Evolutionary conservation across 2,329 filamentous ascomycete genomes (phyloP).

Genomic region (Cladosporium sp.): DNA sequence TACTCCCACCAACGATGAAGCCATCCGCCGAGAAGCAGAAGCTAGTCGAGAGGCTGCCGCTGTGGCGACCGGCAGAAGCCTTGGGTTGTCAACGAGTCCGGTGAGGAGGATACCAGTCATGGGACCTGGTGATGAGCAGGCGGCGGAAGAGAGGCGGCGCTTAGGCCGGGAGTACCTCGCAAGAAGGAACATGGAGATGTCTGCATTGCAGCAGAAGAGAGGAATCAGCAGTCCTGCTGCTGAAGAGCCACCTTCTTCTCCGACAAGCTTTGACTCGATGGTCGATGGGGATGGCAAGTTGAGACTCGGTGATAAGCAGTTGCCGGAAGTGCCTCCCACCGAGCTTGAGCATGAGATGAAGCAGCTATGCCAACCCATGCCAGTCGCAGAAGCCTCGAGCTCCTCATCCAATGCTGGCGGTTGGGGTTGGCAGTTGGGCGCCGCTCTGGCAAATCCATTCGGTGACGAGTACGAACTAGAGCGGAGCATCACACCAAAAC

Average conservation of each 20-base stretch:
- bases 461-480: conserved; percentile 43
- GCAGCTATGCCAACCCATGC: conserved; percentile 23
- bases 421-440: conserved; percentile 40
- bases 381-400: conserved; percentile 23
- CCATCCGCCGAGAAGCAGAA: conserved; percentile 32
- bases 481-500: conserved; percentile 43
- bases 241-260: conserved; percentile 15
- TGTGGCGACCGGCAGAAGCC: conserved; percentile 36
- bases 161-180: conserved; percentile 40
- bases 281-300: conserved; percentile 36
- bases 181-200: conserved; percentile 36
- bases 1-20: conserved; percentile 33
- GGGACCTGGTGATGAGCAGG: conserved; percentile 33
- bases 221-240: conserved; percentile 23
- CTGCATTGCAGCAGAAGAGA: conserved; percentile 34
- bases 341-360: conserved; percentile 25
- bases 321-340: neutral
- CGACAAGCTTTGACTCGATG: conserved; percentile 34
- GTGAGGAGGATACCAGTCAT: conserved; percentile 33
- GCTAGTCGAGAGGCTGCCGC: conserved; percentile 36
- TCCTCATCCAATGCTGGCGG: conserved; percentile 31
- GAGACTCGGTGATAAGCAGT: conserved; percentile 19
- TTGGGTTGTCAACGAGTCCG: conserved; percentile 24
- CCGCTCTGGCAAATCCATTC: conserved; percentile 48
- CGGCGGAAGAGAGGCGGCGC: conserved; percentile 36